phyloP scores from a whole-genome alignment of 2,329 filamentous ascomycete species.

The Lecanicillium sp. region DNA sequence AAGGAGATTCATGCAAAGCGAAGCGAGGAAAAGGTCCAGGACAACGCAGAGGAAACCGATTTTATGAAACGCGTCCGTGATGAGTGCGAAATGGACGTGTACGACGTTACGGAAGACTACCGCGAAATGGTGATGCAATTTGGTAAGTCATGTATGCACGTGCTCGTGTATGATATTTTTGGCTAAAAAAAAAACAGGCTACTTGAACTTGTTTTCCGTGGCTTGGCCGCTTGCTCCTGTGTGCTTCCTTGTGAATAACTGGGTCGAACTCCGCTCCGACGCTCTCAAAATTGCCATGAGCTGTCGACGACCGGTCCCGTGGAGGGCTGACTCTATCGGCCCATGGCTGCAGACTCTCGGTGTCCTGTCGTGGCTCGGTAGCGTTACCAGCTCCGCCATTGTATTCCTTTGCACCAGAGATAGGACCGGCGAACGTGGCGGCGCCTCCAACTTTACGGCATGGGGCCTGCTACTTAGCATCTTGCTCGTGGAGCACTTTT shows the following conservation, averaged over 20 bases:
- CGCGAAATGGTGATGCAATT: slow-evolving; percentile 89
- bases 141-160: slow-evolving; percentile 34
- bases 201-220: slow-evolving; percentile 84
- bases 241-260: slow-evolving; percentile 91
- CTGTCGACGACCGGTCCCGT: slow-evolving; percentile 83
- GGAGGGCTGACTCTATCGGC: slow-evolving; percentile 87
- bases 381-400: slow-evolving; percentile 77
- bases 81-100: slow-evolving; percentile 74
- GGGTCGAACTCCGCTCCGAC: slow-evolving; percentile 89
- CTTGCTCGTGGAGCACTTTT: slow-evolving; percentile 82
- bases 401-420: slow-evolving; percentile 81
- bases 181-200: too few relatives aligned
- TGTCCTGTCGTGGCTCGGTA: slow-evolving; percentile 92
- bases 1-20: slow-evolving; percentile 64
- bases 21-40: slow-evolving; percentile 43
- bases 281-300: slow-evolving; percentile 90
- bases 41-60: slow-evolving; percentile 68
- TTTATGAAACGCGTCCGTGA: slow-evolving; percentile 78
- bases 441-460: slow-evolving; percentile 62
- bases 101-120: slow-evolving; percentile 87
- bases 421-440: slow-evolving; percentile 57
- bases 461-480: slow-evolving; percentile 80
- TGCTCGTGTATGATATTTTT: slow-evolving; percentile 13
- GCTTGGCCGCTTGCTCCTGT: slow-evolving; percentile 90
- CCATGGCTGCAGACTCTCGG: slow-evolving; percentile 82